Base-by-base conservation (phyloP, 768 basidiomycete species). In the Mycena polygramma region DNA sequence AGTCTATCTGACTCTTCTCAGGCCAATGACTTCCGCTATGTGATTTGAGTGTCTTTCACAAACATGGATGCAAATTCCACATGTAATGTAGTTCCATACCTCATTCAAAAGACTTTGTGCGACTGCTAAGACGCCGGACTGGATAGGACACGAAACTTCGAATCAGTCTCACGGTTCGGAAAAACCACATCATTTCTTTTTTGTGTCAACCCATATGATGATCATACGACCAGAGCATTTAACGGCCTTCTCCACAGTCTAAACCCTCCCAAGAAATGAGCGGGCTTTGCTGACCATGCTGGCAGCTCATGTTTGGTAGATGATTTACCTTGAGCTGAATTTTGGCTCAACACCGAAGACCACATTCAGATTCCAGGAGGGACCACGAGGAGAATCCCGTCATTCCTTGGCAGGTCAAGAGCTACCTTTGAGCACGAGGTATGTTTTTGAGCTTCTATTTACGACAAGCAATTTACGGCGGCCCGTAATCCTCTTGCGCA, bases 1-100 rank as follows among this genome's bases (percentile, higher is more conserved):
- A 39, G 63, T 46, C 20, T 53, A 22, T 52, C 26, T 48, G 20
- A 63, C 19, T 53, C 22, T 49, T 48, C 63, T 7, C 59, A 91
- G 91, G 89, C 91, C 0, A 87, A 88, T 4, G 81, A 81, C 22
- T 92, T 92, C 82, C 88, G 91, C 61, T 92, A 92, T 68, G 74
- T 88, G 9, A 55, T 55, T 55, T 55, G 54, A 55, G n/a, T 30
- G 30, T 30, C 6, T 30, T 30, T 6, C n/a, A n/a, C n/a, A n/a
- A 30, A 30, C 30, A 30, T 30, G 2, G 6, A 30, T 30, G 3
- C 30, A 30, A 6, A 30, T 30, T 3, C 30, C 30, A 30, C 30
- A 6, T 30, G 30, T 30, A 30, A n/a, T n/a, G n/a, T n/a, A n/a
- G n/a, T n/a, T n/a, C n/a, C n/a, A n/a, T n/a, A n/a, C n/a, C n/a